Evolutionary conservation across 192 early-diverging fungal genomes (phyloP).

Genomic region (Gaertneriomyces semiglobifer): DNA sequence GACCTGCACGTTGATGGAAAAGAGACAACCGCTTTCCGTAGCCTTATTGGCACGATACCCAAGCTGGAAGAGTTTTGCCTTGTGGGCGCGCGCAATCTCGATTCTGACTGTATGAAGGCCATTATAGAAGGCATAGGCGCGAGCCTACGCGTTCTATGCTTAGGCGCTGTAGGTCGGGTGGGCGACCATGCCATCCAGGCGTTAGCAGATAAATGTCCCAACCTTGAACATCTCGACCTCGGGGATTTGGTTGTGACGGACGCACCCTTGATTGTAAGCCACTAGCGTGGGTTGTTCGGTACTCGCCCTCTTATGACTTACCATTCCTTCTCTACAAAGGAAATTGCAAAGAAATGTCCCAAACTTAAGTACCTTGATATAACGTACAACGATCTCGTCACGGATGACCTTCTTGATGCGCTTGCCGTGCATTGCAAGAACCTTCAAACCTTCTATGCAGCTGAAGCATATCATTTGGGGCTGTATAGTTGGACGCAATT

Average conservation of each 20-base stretch:
- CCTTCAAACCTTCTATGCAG: background rate
- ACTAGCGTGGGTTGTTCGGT: background rate
- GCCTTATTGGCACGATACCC: background rate
- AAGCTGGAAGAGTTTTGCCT: background rate
- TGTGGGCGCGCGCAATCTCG: background rate
- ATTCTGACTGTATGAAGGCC: background rate
- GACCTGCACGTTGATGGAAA: background rate
- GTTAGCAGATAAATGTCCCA: background rate
- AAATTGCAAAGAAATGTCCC: background rate
- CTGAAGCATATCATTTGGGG: background rate
- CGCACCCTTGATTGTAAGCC: conserved; percentile 2
- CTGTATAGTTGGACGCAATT: background rate
- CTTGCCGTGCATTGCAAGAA: background rate
- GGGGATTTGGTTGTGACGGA: conserved; percentile 2
- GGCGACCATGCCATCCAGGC: conserved; percentile 2
- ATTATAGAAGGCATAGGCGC: background rate
- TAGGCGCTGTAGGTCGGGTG: conserved; percentile 1
- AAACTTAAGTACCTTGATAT: conserved; percentile 3
- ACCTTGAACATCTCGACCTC: conserved; percentile 3
- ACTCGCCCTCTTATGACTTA: background rate
- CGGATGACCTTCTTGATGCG: background rate
- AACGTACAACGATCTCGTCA: conserved; percentile 6
- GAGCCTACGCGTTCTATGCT: background rate
- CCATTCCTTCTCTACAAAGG: background rate
- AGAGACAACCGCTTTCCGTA: background rate